Evolutionary conservation across 805 yeast species (phyloP).

Genomic region (Ogataea paraovalis): DNA sequence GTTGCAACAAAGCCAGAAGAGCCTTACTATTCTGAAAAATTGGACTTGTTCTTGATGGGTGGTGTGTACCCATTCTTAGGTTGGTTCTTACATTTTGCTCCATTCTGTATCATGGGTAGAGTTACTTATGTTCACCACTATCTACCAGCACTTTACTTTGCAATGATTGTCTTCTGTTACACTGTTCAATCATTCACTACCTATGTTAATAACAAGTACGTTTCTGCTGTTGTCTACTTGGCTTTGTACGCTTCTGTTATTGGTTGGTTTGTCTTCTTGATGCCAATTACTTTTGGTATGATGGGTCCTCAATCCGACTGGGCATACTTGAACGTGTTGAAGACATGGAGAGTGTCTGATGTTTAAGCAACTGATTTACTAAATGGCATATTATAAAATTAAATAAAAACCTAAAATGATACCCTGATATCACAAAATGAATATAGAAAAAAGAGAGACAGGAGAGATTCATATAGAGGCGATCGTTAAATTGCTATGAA

Average conservation of each 20-base stretch:
- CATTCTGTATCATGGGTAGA: conserved; percentile 91
- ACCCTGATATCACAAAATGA: neutral
- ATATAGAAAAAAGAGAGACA: neutral
- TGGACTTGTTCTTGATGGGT: conserved; percentile 44
- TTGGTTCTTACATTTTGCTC: conserved; percentile 85
- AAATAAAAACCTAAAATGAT: neutral
- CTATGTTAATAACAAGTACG: conserved; percentile 18
- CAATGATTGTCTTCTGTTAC: conserved; percentile 71
- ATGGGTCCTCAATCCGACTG: conserved; percentile 46
- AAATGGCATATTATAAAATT: neutral
- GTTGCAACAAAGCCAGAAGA: conserved; percentile 20
- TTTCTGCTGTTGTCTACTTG: conserved; percentile 36
- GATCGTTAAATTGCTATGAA: neutral
- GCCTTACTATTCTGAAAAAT: conserved; percentile 14
- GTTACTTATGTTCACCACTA: conserved; percentile 97
- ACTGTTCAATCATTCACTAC: conserved; percentile 41
- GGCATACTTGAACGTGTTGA: conserved; percentile 48
- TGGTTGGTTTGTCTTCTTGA: conserved; percentile 55
- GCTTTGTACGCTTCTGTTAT: conserved; percentile 47
- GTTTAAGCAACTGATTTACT: conserved; percentile 1
- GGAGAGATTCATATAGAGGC: neutral
- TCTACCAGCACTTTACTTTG: conserved; percentile 92
- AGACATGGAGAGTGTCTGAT: conserved; percentile 46
- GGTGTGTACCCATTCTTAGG: conserved; percentile 86
- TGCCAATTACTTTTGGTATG: conserved; percentile 83